phyloP scores from a whole-genome alignment of 1,284 basidiomycete species.

The Neolentinus lepideus region DNA sequence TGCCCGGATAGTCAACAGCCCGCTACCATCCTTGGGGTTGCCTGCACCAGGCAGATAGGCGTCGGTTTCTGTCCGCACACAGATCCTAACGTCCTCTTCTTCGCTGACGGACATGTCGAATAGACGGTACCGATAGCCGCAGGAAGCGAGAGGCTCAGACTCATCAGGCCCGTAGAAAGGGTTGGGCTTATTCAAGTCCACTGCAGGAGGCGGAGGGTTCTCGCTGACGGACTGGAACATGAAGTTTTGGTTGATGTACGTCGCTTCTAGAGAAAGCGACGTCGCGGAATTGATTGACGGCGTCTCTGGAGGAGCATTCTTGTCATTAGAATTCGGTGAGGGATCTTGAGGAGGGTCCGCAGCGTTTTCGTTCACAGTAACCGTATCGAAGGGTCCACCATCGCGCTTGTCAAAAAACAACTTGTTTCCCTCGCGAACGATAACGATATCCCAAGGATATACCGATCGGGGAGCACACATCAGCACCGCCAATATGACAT shows the following conservation, averaged over 20 bases:
- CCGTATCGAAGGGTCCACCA: slow-evolving; percentile 94
- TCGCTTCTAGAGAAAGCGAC: slow-evolving; percentile 93
- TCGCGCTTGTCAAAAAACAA: slow-evolving; percentile 98
- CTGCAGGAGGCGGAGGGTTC: slow-evolving; percentile 48
- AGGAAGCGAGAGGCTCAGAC: slow-evolving; percentile 91
- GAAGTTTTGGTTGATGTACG: slow-evolving; percentile 99
- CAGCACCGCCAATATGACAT: slow-evolving; percentile 91
- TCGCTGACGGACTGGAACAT: slow-evolving; percentile 93
- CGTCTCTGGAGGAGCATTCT: slow-evolving; percentile 51
- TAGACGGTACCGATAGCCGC: slow-evolving; percentile 93
- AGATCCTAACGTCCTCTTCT: slow-evolving; percentile 87
- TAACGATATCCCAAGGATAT: slow-evolving; percentile 98
- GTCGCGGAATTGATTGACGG: slow-evolving; percentile 91
- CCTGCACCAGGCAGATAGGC: slow-evolving; percentile 71
- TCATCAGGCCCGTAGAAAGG: slow-evolving; percentile 96
- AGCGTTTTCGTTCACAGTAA: slow-evolving; percentile 99
- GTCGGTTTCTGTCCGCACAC: slow-evolving; percentile 96
- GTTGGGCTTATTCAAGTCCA: slow-evolving; percentile 81
- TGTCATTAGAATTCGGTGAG: slow-evolving; percentile 64
- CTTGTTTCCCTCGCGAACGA: slow-evolving; percentile 89
- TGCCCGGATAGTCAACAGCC: slow-evolving; percentile 87
- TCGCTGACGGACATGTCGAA: slow-evolving; percentile 90
- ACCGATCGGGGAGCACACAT: slow-evolving; percentile 96
- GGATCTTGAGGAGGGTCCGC: slow-evolving; percentile 91
- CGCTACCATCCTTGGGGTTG: slow-evolving; percentile 66